Evolutionary conservation across 2,329 filamentous ascomycete species (phyloP), one percentile per base, ranked within the genome.

Genomic region (Daldinia sp.): DNA sequence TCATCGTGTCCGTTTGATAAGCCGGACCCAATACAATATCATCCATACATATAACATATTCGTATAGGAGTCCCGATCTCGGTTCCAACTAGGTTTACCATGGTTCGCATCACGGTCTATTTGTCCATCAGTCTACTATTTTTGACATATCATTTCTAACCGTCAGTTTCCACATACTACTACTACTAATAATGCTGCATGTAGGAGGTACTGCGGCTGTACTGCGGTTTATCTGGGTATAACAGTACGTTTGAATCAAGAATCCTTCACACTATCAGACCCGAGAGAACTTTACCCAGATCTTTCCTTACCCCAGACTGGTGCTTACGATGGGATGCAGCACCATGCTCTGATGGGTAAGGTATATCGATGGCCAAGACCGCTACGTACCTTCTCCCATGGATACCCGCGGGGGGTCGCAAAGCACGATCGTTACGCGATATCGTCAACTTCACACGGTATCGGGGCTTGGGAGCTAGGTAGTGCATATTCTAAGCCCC

Each of bases 261-360:
- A 61, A 65, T 68, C 64, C 66, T 63, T 50, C 53, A 57, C 50
- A 39, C 50, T 27, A 51, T 55, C 49, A 50, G 19, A 61, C 48
- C 51, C 52, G 49, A 56, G 52, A 51, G 45, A 48, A 52, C 21
- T 39, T 52, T 57, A 45, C 35, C 61, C 59, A 68, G 66, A 68
- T 68, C 66, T 63, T 67, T 67, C 48, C 64, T 64, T 68, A 67
- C 66, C 66, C 66, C 66, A 65, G 66, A 68, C 66, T 68, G 66
- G 66, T 68, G 66, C 66, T 68, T 67, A 67, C 66, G 61, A 58
- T 66, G 48, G 48, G 58, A 67, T 63, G 66, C 61, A 57, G 56
- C 65, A 54, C 63, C 59, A 66, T 54, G 27, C 63, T 63, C 53
- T 50, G 65, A 66, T 68, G 65, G 65, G 65, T 68, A 61, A 68